Conservation (phyloP, 352 stramenopile species). For the Blastocystis sp. region DNA sequence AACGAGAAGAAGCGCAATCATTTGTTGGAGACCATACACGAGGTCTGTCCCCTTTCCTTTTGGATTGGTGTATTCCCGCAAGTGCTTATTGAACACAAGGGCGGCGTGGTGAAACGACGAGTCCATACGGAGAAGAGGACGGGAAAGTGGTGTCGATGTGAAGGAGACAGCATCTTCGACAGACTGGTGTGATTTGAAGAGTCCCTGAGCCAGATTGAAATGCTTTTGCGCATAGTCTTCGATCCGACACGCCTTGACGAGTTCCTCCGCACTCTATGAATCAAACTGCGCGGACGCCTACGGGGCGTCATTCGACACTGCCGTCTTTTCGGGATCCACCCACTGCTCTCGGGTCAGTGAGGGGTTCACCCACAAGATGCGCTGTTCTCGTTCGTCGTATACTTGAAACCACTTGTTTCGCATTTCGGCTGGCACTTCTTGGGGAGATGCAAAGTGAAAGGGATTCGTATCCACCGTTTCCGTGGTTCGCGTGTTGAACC, state of each 20-base stretch:
- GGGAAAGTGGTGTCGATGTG: neutral
- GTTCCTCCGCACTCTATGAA: neutral
- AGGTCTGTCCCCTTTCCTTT: neutral
- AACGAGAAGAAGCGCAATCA: conserved; percentile 11
- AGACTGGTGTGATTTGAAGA: neutral
- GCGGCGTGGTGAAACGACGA: neutral
- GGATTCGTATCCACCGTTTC: neutral
- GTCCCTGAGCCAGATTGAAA: neutral
- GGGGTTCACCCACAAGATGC: neutral
- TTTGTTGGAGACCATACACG: neutral
- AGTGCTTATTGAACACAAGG: neutral
- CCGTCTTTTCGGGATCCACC: neutral
- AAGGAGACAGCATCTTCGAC: neutral
- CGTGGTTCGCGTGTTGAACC: neutral
- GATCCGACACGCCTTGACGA: neutral
- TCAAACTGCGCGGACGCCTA: neutral
- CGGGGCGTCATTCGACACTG: neutral
- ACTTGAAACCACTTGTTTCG: neutral
- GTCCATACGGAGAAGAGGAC: conserved; percentile 6
- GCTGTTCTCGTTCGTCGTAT: neutral
- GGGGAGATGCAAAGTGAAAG: neutral
- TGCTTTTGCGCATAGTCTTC: conserved; percentile 5
- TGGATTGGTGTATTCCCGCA: neutral
- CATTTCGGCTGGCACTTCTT: neutral
- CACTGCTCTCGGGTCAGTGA: neutral